Evolutionary conservation across 1,284 basidiomycete species (phyloP).

Genomic region (Stygiomarasmius scandens): DNA sequence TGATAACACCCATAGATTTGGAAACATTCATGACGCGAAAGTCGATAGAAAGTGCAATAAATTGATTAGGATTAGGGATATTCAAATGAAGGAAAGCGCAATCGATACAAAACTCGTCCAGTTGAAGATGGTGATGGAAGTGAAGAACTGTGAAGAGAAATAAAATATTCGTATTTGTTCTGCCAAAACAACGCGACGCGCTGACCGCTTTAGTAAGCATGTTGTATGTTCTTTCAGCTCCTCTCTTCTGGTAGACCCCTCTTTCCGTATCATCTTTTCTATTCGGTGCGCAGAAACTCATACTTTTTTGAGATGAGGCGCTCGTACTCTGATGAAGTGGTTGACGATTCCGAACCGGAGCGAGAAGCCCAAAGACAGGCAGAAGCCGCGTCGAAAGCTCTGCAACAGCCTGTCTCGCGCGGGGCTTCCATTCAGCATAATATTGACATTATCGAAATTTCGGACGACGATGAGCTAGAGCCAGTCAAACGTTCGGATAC

Average conservation of each 20-base stretch:
- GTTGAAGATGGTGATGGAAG: not conserved
- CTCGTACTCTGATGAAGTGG: constrained; percentile 35
- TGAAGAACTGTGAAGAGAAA: too few relatives aligned
- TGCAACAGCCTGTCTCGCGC: too few relatives aligned
- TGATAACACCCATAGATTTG: constrained; percentile 20
- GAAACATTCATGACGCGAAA: not conserved
- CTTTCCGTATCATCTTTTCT: not conserved
- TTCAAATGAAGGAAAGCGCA: not conserved
- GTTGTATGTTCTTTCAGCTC: not conserved
- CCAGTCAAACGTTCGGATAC: not conserved
- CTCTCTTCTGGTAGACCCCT: not conserved
- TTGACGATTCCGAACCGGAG: constrained; percentile 74
- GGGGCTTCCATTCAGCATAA: too few relatives aligned
- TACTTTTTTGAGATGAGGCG: constrained; percentile 11
- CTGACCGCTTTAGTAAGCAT: not conserved
- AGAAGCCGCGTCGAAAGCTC: not conserved
- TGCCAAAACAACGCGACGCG: not conserved
- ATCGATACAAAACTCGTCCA: not conserved
- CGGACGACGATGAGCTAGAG: not conserved
- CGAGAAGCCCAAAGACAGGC: constrained; percentile 46
- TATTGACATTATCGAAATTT: not conserved
- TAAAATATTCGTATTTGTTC: not conserved
- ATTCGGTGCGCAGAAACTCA: constrained; percentile 9
- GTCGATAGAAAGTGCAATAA: not conserved
- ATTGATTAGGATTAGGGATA: not conserved